Base-by-base conservation (phyloP, 2,329 filamentous ascomycete species). In the Setomelanomma holmii region DNA sequence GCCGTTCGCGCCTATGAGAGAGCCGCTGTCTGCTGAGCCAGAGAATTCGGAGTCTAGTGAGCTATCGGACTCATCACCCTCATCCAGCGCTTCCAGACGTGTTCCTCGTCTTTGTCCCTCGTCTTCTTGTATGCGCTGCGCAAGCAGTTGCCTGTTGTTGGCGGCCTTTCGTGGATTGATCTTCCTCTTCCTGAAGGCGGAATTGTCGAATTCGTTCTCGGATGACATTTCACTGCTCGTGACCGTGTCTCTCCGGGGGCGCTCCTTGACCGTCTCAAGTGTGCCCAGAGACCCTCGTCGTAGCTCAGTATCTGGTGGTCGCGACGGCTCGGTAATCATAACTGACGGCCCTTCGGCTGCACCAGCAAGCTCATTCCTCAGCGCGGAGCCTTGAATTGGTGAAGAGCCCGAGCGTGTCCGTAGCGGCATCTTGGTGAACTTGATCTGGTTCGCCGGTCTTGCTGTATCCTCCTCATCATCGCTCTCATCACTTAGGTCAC, bases 341-440 rank as follows among this genome's bases (percentile, higher is more conserved):
- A 83, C 74, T 3, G 82, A 80, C 53, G 75, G 73, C 1, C 74
- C 71, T 35, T 88, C 86, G 39, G 82, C 75, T 53, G 83, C 62
- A 21, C 71, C 70, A 22, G 63, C 56, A 12, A 73, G 85, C 14
- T 86, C 87, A 12, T 83, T 85, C 60, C 91, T 87, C 30, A 74
- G 49, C 17, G 68, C 63, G 11, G 72, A 74, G 33, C 71, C 70
- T 19, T 61, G 72, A 33, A 90, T 87, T 3, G 93, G 93, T 41
- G 93, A 97, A 0, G 93, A 97, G 10, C 91, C 93, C 21, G 93
- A 90, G 49, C 93, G 87, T 61, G 86, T 87, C 23, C 93, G 86
- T 38, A 96, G 84, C 1, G 95, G 93, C 90, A 97, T 93, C 76
- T 98, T 98, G 42, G 89, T 87, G 75, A 99, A 99, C 69, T 93